A percentile compares a stretch with the other conserved stretches of the same genome.
phyloP scores from a whole-genome alignment of 352 stramenopile species.

The Phytophthora fragariaefolia region DNA sequence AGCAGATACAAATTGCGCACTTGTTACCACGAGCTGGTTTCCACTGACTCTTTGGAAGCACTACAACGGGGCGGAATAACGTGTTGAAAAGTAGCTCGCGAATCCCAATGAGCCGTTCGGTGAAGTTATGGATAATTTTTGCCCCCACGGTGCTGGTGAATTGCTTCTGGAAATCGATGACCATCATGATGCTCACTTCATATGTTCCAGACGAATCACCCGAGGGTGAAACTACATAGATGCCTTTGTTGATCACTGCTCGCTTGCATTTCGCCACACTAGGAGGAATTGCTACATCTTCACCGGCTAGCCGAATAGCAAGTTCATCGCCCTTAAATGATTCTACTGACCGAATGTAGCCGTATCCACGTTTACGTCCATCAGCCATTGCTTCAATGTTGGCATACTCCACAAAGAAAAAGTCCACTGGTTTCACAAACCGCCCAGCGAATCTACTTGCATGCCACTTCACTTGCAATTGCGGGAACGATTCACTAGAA shows the following conservation, averaged over 20 bases:
- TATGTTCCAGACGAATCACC: slow-evolving; percentile 52
- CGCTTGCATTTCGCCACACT: slow-evolving; percentile 90
- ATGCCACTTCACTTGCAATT: slow-evolving; percentile 88
- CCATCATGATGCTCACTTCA: slow-evolving; percentile 86
- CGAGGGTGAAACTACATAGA: slow-evolving; percentile 67
- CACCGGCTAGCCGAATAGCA: slow-evolving; percentile 65
- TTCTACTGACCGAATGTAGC: slow-evolving; percentile 82
- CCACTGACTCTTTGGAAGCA: slow-evolving; percentile 70
- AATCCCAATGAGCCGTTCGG: slow-evolving; percentile 77
- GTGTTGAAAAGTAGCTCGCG: slow-evolving; percentile 87
- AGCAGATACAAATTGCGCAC: slow-evolving; percentile 69
- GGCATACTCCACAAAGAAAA: slow-evolving; percentile 89
- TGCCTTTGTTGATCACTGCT: slow-evolving; percentile 82
- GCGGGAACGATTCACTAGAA: slow-evolving; percentile 54
- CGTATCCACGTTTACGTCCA: slow-evolving; percentile 70
- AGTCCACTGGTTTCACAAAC: slow-evolving; percentile 86
- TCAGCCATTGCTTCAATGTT: slow-evolving; percentile 78
- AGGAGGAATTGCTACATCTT: slow-evolving; percentile 68
- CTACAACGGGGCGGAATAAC: slow-evolving; percentile 72
- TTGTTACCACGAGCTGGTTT: slow-evolving; percentile 63
- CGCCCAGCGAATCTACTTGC: slow-evolving; percentile 81
- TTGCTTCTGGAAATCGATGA: slow-evolving; percentile 88
- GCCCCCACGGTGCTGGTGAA: slow-evolving; percentile 62
- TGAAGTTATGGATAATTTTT: slow-evolving; percentile 85
- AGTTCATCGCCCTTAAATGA: slow-evolving; percentile 86